Percentiles rank a stretch among this genome's conserved stretches.
Evolutionary conservation across 106 monocot species (phyloP).

Genomic region (Phalaenopsis aphrodite): DNA sequence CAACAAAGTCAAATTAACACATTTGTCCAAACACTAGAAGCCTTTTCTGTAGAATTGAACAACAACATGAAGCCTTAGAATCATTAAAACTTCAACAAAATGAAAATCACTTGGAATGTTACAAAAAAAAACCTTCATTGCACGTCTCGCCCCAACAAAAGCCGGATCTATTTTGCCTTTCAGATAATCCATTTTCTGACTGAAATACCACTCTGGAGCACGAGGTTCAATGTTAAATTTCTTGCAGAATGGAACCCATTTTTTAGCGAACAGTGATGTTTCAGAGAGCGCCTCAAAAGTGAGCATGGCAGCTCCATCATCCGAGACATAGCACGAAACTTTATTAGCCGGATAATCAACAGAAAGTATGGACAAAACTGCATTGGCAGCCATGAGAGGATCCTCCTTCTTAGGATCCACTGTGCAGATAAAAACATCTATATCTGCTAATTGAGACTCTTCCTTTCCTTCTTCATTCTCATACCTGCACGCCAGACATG

Average conservation of each 20-base stretch:
- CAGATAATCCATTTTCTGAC: constrained; percentile 21
- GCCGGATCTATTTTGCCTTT: constrained; percentile 26
- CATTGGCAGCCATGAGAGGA: constrained; percentile 21
- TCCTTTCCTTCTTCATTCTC: constrained; percentile 16
- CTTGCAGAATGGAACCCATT: constrained; percentile 30
- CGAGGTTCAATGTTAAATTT: constrained; percentile 26
- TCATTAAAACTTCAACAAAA: neutral
- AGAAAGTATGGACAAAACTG: constrained; percentile 20
- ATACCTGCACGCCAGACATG: constrained; percentile 8
- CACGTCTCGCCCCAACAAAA: constrained; percentile 20
- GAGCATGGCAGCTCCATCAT: constrained; percentile 28
- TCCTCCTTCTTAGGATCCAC: constrained; percentile 23
- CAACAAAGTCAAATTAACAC: neutral
- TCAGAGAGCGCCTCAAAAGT: constrained; percentile 29
- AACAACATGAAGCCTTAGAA: neutral
- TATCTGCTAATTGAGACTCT: constrained; percentile 11
- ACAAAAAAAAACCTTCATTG: constrained; percentile 17
- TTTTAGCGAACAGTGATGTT: constrained; percentile 26
- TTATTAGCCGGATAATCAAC: constrained; percentile 24
- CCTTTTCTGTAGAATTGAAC: too few species aligned
- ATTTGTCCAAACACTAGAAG: too few species aligned
- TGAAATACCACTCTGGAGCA: constrained; percentile 26
- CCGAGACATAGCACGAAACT: constrained; percentile 27
- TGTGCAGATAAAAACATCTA: constrained; percentile 19
- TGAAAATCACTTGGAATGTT: too few species aligned